Base-by-base conservation (phyloP, 1,284 basidiomycete species). In the Ganoderma lingzhi region DNA sequence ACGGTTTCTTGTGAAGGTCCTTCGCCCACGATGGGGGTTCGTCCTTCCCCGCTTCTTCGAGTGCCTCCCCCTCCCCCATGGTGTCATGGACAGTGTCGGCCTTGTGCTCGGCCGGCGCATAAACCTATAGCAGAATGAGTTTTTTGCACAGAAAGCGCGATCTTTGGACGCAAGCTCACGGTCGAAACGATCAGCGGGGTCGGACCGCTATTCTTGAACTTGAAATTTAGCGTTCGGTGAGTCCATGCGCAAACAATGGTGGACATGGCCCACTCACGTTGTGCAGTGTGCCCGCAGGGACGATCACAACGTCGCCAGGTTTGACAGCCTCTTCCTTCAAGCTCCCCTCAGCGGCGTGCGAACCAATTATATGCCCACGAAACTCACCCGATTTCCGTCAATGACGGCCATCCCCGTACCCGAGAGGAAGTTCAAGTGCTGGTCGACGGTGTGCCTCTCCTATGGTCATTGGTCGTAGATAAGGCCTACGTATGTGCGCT, bases 81-180 rank as follows among this genome's bases (percentile, higher is more conserved):
- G 68, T 74, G 42, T 76, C 73, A 48, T 79, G 78, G 6, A 78
- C 77, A 2, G 78, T 78, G 60, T 78, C 75, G 6, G 77, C 77
- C 70, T 78, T 78, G 70, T 79, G 78, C 65, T 79, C 78, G 2
- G 77, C 78, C n/a, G 78, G 78, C 3, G 78, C 77, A 62, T 79
- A 79, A 12, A 79, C 75, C 78, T 79, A 37, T 12, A 5, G 8
- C 8, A 6, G 23, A 14, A 39, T 39, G 2, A n/a, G 23, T 28
- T 1, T 10, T 58, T 6, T 2, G 5, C 1, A 0, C 6, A 37
- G 56, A 23, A 23, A n/a, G 28, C 4, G 10, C 17, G 30, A 60
- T 14, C 10, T 28, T 23, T 14, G 8, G 28, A 41, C 30, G 3
- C 5, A 0, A 3, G 67, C 77, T 61, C 56, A 79, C 78, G 8